Percentiles rank a stretch among this genome's conserved stretches.
These are phyloP conservation scores for Aureococcus anophagefferens DNA, from an alignment of 108 stramenopile genomes.

Conservation along the genomic window DNA sequence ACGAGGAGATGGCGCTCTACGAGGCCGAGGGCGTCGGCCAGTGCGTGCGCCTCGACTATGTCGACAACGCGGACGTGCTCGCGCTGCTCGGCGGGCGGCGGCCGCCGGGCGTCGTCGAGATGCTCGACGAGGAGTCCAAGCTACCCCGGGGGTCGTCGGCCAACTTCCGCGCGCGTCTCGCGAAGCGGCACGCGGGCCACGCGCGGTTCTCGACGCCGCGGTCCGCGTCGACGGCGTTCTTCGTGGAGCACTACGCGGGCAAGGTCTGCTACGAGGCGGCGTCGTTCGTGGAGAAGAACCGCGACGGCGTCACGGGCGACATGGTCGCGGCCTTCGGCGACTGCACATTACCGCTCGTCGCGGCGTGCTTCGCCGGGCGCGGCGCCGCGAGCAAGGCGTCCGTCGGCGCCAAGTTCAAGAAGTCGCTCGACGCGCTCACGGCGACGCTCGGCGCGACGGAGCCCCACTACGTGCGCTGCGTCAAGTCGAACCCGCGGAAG, in stretches of 20 bases:
- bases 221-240: too few species aligned
- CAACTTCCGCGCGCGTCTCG: slow-evolving; percentile 29
- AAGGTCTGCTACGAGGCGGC: slow-evolving; percentile 8
- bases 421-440: slow-evolving; percentile 11
- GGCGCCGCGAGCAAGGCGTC: slow-evolving; percentile 19
- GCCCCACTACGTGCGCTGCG: slow-evolving; percentile 35
- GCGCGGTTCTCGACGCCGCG: too few species aligned
- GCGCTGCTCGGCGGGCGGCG: slow-evolving; percentile 78
- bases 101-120: slow-evolving; percentile 6
- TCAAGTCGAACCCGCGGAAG: slow-evolving; percentile 30
- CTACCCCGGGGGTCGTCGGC: slow-evolving; percentile 38
- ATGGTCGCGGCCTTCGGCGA: not conserved
- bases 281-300: slow-evolving; percentile 37
- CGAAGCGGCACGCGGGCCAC: slow-evolving; percentile 4
- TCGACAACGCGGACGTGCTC: slow-evolving; percentile 47
- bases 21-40: slow-evolving; percentile 63
- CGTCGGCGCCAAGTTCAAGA: slow-evolving; percentile 29
- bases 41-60: slow-evolving; percentile 60
- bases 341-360: slow-evolving; percentile 1
- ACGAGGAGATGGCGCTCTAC: slow-evolving; percentile 69
- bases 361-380: too few species aligned
- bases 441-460: slow-evolving; percentile 6
- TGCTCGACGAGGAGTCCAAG: slow-evolving; percentile 45
- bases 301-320: slow-evolving; percentile 11
- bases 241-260: slow-evolving; percentile 17